These are phyloP conservation scores for Papiliotrema flavescens DNA, from an alignment of 1,284 basidiomycete species.

Conservation along the genomic window DNA sequence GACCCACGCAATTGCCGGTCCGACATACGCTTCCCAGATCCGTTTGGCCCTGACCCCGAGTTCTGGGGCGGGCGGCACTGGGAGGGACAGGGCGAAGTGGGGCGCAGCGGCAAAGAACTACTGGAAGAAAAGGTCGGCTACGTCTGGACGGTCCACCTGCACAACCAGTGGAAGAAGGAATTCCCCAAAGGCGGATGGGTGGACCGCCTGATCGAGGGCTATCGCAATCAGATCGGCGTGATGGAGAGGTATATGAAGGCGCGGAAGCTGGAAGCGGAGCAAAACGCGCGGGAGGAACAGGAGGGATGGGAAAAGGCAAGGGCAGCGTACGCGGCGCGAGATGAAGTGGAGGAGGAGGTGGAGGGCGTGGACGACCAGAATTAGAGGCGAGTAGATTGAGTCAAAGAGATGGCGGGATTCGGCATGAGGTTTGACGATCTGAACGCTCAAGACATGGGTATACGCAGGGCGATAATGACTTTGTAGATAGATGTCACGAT, in stretches of 20 bases:
- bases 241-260: slow-evolving; percentile 5
- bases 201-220: slow-evolving; percentile 63
- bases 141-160: slow-evolving; percentile 82
- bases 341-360: background rate
- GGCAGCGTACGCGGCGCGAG: background rate
- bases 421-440: too few species aligned
- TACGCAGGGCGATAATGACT: too few species aligned
- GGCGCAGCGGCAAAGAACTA: slow-evolving; percentile 27
- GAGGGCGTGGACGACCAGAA: background rate
- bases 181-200: slow-evolving; percentile 79
- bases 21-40: slow-evolving; percentile 86
- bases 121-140: slow-evolving; percentile 64
- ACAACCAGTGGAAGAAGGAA: slow-evolving; percentile 85
- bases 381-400: too few species aligned
- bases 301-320: background rate
- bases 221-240: slow-evolving; percentile 51
- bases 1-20: slow-evolving; percentile 84
- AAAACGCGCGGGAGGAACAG: background rate
- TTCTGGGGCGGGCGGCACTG: slow-evolving; percentile 59
- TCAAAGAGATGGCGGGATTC: too few species aligned
- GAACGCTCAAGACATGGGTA: too few species aligned
- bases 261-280: background rate
- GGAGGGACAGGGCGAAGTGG: slow-evolving; percentile 59
- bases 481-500: too few species aligned
- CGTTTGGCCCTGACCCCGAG: slow-evolving; percentile 64